Evolutionary conservation across 2,329 filamentous ascomycete species (phyloP).

Genomic region (Fusarium sarcochroum): DNA sequence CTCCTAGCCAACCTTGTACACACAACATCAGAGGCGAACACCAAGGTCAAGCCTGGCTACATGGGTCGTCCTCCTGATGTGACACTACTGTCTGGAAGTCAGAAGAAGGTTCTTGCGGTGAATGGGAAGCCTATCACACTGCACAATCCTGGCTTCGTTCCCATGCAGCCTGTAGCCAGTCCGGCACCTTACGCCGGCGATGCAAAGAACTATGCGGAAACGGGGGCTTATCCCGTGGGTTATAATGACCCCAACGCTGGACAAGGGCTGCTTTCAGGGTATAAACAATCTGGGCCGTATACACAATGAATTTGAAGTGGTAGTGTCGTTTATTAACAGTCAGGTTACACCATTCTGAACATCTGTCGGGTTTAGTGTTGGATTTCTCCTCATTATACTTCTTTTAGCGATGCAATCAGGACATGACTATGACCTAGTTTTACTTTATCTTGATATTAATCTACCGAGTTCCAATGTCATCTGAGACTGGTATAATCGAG

Average conservation of each 20-base stretch:
- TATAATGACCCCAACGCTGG: not conserved
- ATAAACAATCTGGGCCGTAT: no score
- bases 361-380: no score
- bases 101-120: not conserved
- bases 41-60: slow-evolving; percentile 21
- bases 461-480: no score
- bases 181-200: not conserved
- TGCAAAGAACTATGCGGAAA: not conserved
- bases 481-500: no score
- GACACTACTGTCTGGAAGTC: not conserved
- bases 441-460: no score
- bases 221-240: not conserved
- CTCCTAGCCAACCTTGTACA: slow-evolving; percentile 32
- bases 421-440: no score
- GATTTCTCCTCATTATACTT: no score
- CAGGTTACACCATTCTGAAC: no score
- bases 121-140: slow-evolving; percentile 3
- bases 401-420: no score
- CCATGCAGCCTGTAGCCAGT: not conserved
- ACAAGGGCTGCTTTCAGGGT: not conserved
- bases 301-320: no score
- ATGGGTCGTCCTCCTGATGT: slow-evolving; percentile 11
- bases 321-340: no score
- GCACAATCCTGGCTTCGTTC: not conserved
- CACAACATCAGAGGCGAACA: slow-evolving; percentile 2